Evolutionary conservation across 2,329 filamentous ascomycete genomes (phyloP).

Genomic region (Ascochyta pisi): DNA sequence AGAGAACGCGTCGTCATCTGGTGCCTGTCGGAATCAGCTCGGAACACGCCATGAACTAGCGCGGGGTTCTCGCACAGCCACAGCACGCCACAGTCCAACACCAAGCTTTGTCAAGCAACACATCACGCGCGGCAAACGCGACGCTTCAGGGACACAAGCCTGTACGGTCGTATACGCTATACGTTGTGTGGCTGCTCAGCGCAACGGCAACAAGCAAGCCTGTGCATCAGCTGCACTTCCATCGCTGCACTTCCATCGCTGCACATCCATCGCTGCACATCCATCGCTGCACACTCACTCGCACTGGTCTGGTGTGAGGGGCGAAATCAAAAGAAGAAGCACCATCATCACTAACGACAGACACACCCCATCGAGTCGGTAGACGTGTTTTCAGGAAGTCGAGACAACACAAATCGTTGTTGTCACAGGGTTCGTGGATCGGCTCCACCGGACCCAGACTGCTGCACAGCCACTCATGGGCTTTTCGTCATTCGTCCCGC

Average conservation of each 20-base stretch:
- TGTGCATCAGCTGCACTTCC: background rate
- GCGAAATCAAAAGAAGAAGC: background rate
- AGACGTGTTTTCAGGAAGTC: background rate
- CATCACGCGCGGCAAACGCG: background rate
- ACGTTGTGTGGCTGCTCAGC: no score
- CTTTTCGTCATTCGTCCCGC: constrained; percentile 9
- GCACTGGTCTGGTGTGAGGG: background rate
- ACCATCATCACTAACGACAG: background rate
- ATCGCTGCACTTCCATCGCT: background rate
- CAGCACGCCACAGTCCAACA: background rate
- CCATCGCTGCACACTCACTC: background rate
- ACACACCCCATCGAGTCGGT: background rate
- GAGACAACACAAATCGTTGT: background rate
- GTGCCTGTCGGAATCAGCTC: constrained; percentile 8
- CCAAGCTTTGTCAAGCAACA: background rate
- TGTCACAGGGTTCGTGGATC: background rate
- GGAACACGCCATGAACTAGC: constrained; percentile 1
- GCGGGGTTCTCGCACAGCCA: background rate
- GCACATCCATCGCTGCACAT: background rate
- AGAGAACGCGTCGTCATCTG: constrained; percentile 18
- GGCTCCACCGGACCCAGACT: constrained; percentile 17
- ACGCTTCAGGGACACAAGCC: background rate
- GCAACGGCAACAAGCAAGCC: background rate
- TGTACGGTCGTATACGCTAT: background rate
- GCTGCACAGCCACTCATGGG: constrained; percentile 14